Base-by-base conservation (phyloP, 768 basidiomycete genomes). In the Boletales sp. region DNA sequence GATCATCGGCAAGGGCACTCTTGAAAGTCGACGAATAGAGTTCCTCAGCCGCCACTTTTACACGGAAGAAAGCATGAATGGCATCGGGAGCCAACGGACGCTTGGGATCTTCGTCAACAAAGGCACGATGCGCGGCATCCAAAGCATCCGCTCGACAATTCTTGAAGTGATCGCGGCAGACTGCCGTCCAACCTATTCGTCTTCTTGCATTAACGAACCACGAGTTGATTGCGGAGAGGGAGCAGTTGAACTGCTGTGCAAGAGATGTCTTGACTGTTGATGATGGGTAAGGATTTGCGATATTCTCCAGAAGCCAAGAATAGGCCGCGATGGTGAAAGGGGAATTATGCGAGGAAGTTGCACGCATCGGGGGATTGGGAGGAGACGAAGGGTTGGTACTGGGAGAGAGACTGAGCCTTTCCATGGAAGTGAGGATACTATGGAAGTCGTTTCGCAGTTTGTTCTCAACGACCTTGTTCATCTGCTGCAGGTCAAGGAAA, bases 231-330 rank as follows among this genome's bases (percentile, higher is more conserved):
- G 69, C 61, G 19, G 66, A 71, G 1, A 63, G 2, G 0, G 63
- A 17, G 2, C 53, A 63, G 0, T 60, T 56, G 0, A 71, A 56
- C 2, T 47, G 32, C 0, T 43, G 31, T 0, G 72, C 62, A n/a
- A 81, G 60, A 0, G 42, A 50, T 18, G 1, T 38, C 19, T 72
- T 71, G 1, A 64, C 12, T 4, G 60, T 50, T 1, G 52, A 30
- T 0, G 72, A 62, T 0, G 81, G 81, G 47, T 82, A 82, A 0
- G 81, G 81, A 52, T 80, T 69, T 21, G 77, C 72, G 0, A 81
- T 55, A 43, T 82, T 74, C 1, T 57, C 40, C 0, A 76, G 50
- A 1, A 81, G 61, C 78, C 79, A 81, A 7, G 54, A 47, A 49
- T 73, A 73, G 0, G 72, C 66, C 4, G 62, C 31, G 4, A 36